A percentile compares a stretch with the other conserved stretches of the same genome.
These are phyloP conservation scores for Volvariella volvacea DNA, from an alignment of 1,284 basidiomycete species.

Conservation along the genomic window DNA sequence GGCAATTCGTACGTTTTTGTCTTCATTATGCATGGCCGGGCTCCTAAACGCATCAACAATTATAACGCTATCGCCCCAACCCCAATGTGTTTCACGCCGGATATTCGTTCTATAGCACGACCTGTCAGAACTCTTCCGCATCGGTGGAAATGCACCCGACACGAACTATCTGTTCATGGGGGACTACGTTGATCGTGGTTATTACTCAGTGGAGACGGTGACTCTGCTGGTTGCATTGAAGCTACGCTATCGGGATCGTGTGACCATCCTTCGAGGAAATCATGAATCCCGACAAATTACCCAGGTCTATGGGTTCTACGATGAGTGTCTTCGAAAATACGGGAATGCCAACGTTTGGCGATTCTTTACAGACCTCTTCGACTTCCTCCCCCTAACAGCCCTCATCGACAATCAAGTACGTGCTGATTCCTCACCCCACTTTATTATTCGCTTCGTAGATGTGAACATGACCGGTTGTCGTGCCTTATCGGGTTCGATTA, in stretches of 20 bases:
- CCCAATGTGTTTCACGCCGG: conserved; percentile 5
- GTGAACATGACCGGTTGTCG: not conserved
- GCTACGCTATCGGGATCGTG: conserved; percentile 95
- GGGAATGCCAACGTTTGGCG: conserved; percentile 99
- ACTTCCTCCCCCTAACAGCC: conserved; percentile 95
- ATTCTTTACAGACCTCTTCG: conserved; percentile 98
- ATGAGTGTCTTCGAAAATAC: conserved; percentile 99
- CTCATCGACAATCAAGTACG: conserved; percentile 97
- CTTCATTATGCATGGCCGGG: conserved; percentile 13
- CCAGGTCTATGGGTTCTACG: conserved; percentile 99
- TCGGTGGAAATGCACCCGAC: conserved; percentile 98
- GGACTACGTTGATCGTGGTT: conserved; percentile 98
- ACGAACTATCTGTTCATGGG: conserved; percentile 99
- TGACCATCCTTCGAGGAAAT: conserved; percentile 97
- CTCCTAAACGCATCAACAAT: not conserved
- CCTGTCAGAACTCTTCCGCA: conserved; percentile 97
- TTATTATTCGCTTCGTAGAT: too few relatives aligned
- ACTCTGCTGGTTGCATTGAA: conserved; percentile 98
- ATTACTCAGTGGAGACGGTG: conserved; percentile 99
- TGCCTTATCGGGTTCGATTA: conserved; percentile 3
- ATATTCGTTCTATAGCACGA: conserved; percentile 68
- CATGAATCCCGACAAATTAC: conserved; percentile 99
- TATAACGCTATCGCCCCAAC: conserved; percentile 12
- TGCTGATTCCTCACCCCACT: conserved; percentile 15
- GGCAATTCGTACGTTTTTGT: conserved; percentile 87